phyloP scores from a whole-genome alignment of 2,329 filamentous ascomycete species.

The Pseudocercospora crystallina region DNA sequence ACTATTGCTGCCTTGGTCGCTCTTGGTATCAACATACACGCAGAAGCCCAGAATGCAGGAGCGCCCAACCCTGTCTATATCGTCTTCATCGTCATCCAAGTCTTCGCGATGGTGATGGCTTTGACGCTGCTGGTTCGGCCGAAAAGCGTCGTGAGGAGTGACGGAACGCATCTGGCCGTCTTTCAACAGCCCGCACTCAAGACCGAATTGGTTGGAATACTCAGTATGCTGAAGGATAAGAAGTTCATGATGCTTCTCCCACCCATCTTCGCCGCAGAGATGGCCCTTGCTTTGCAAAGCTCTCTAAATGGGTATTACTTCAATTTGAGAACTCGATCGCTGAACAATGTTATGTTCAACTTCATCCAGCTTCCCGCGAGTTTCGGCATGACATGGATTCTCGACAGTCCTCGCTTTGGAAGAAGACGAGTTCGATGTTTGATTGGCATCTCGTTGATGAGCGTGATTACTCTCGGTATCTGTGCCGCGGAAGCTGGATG shows the following conservation, averaged over 20 bases:
- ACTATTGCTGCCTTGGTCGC: slow-evolving; percentile 7
- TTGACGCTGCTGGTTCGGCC: slow-evolving; percentile 10
- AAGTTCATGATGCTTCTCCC: slow-evolving; percentile 21
- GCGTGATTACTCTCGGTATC: slow-evolving; percentile 5
- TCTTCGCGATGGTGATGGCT: slow-evolving; percentile 15
- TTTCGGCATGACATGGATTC: slow-evolving; percentile 13
- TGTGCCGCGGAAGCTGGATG: slow-evolving; percentile 12
- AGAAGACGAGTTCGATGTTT: slow-evolving; percentile 6
- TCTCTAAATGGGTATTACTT: slow-evolving; percentile 20
- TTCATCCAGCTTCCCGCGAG: slow-evolving; percentile 15
- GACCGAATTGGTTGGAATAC: slow-evolving; percentile 3
- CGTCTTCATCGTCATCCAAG: slow-evolving; percentile 19
- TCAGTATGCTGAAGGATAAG: slow-evolving; percentile 17
- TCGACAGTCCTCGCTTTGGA: slow-evolving; percentile 14
- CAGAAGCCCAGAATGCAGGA: slow-evolving; percentile 8
- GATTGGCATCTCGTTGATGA: slow-evolving; percentile 10
- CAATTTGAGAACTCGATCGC: slow-evolving; percentile 16
- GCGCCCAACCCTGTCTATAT: slow-evolving; percentile 16
- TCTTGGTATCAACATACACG: slow-evolving; percentile 12
- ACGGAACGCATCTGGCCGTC: slow-evolving; percentile 16
- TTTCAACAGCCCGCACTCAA: slow-evolving; percentile 6
- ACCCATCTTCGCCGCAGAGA: slow-evolving; percentile 21
- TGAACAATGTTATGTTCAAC: slow-evolving; percentile 20
- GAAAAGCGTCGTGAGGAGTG: slow-evolving; percentile 16
- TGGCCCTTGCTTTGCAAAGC: slow-evolving; percentile 23